These are phyloP conservation scores for Aspergillus homomorphus DNA, from an alignment of 495 filamentous ascomycete species.

Conservation along the genomic window DNA sequence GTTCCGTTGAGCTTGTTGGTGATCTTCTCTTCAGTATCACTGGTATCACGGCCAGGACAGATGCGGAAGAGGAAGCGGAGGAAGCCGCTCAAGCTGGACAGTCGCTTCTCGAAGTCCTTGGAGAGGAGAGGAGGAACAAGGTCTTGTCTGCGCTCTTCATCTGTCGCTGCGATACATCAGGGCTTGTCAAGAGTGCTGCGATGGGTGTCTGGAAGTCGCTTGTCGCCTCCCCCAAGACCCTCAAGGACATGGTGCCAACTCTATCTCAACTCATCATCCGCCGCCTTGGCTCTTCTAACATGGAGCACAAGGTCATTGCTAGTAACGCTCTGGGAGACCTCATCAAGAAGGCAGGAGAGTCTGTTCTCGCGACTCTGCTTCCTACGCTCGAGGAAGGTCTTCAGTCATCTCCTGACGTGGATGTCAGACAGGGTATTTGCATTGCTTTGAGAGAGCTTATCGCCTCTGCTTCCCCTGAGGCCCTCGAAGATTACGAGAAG, in stretches of 20 bases:
- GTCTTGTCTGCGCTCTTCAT: constrained; percentile 94
- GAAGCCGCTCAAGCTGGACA: constrained; percentile 79
- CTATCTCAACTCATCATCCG: constrained; percentile 92
- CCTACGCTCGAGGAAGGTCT: constrained; percentile 92
- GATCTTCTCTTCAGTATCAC: constrained; percentile 97
- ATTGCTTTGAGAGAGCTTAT: constrained; percentile 93
- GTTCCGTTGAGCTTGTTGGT: constrained; percentile 94
- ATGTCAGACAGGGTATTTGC: constrained; percentile 96
- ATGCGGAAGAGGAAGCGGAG: constrained; percentile 77
- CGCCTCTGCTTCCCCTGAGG: constrained; percentile 81
- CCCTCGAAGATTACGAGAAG: constrained; percentile 91
- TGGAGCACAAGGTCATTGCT: constrained; percentile 98
- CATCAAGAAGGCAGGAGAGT: constrained; percentile 93
- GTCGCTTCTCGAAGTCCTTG: constrained; percentile 87
- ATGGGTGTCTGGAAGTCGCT: constrained; percentile 95
- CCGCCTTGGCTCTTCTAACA: constrained; percentile 88
- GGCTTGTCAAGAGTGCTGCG: constrained; percentile 84
- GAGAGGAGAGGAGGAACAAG: constrained; percentile 92
- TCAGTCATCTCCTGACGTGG: constrained; percentile 81
- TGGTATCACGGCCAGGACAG: constrained; percentile 81
- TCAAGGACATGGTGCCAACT: constrained; percentile 93
- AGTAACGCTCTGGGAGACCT: constrained; percentile 94
- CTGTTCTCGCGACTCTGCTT: constrained; percentile 80
- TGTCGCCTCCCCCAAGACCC: constrained; percentile 84
- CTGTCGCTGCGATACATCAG: constrained; percentile 95